Evolutionary conservation across 2,329 filamentous ascomycete genomes (phyloP).

Genomic region (Clonostachys solani): DNA sequence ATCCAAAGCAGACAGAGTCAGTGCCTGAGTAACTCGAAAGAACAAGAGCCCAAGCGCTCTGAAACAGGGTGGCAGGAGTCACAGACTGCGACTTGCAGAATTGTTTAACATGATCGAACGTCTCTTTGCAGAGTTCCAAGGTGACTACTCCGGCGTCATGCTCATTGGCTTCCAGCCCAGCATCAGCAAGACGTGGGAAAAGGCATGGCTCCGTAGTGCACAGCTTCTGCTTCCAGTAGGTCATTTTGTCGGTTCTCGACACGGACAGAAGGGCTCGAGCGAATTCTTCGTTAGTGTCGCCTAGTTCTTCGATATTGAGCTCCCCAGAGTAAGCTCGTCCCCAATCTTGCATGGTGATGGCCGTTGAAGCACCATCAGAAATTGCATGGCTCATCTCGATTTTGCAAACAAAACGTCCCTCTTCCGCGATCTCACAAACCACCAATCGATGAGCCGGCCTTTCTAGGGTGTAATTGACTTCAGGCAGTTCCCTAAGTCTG

Average conservation of each 20-base stretch:
- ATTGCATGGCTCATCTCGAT: conserved; percentile 3
- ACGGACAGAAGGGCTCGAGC: conserved; percentile 6
- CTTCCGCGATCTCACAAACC: too few relatives aligned
- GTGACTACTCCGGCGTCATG: not conserved
- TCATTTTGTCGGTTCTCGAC: conserved; percentile 4
- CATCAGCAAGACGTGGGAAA: conserved; percentile 6
- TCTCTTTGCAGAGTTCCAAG: not conserved
- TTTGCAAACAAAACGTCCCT: not conserved
- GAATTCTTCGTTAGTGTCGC: conserved; percentile 8
- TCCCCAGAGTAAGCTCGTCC: not conserved
- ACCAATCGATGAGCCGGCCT: not conserved
- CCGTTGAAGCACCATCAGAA: not conserved
- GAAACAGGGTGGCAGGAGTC: not conserved
- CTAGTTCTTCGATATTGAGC: not conserved
- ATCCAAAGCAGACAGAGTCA: conserved; percentile 5
- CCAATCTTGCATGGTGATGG: not conserved
- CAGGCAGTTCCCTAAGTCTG: conserved; percentile 10
- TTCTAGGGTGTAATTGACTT: not conserved
- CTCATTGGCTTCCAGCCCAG: too few relatives aligned
- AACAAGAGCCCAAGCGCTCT: conserved; percentile 2
- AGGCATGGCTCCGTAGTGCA: conserved; percentile 8
- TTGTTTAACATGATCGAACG: not conserved
- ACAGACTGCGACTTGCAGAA: conserved; percentile 1
- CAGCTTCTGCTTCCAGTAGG: conserved; percentile 12
- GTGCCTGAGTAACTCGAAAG: not conserved